phyloP scores from a whole-genome alignment of 768 basidiomycete species.

The Tephrocybe rancida region DNA sequence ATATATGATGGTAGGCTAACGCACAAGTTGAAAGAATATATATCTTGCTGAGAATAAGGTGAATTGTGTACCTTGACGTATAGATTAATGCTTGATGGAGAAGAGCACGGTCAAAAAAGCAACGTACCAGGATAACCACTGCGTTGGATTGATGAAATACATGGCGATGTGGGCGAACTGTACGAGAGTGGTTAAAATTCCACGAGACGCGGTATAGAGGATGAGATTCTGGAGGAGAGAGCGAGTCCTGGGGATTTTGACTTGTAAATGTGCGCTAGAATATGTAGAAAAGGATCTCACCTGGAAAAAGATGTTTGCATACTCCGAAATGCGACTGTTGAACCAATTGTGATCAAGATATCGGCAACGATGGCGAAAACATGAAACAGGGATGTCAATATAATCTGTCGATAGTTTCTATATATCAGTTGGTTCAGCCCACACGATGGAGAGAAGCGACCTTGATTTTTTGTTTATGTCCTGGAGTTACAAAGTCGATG shows the following conservation, averaged over 20 bases:
- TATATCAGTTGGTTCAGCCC: neutral
- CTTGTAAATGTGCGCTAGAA: neutral
- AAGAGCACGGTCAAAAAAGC: neutral
- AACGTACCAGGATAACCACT: conserved; percentile 7
- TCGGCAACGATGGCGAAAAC: conserved; percentile 3
- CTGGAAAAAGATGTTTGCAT: neutral
- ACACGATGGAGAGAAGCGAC: too few relatives aligned
- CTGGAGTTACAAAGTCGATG: too few relatives aligned
- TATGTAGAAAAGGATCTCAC: neutral
- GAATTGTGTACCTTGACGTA: too few relatives aligned
- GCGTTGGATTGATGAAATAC: conserved; percentile 6
- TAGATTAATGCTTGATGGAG: neutral
- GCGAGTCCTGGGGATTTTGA: conserved; percentile 1
- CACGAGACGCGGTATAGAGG: conserved; percentile 11
- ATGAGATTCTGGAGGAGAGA: conserved; percentile 12
- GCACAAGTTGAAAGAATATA: conserved; percentile 13
- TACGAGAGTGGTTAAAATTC: conserved; percentile 3
- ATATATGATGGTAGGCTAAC: too few relatives aligned
- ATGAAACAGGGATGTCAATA: too few relatives aligned
- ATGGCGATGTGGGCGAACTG: conserved; percentile 16
- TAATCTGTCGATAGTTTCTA: conserved; percentile 1
- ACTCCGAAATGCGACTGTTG: neutral
- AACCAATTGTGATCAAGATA: conserved; percentile 9
- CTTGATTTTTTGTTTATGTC: too few relatives aligned
- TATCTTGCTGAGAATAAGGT: conserved; percentile 10